Base-by-base conservation (phyloP, 106 monocot species). In the Apostasia shenzhenica region DNA sequence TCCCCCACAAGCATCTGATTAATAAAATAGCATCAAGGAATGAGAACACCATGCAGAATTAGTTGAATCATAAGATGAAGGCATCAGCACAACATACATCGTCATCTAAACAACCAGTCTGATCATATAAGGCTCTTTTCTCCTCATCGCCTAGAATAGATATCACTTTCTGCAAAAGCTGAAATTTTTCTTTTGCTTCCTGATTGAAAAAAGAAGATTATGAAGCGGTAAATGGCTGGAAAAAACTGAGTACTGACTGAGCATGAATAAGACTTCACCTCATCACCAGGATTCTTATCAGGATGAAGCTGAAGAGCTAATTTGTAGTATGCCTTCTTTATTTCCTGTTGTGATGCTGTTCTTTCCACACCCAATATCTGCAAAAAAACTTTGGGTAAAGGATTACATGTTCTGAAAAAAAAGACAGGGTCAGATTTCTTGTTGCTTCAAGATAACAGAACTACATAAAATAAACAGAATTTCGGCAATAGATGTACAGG, bases 161-260 rank as follows among this genome's bases (percentile, higher is more conserved):
- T 68, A 99, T 99, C 54, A 99, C 93, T 70, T 90, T 93, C 78
- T 99, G 99, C 76, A 99, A 72, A 53, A 85, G 63, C 78, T 99
- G 99, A 80, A 99, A 99, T 76, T 99, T 99, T 49, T 90, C 92
- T 47, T 93, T 99, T 57, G 99, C 90, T 75, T 99, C 93, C 99
- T 99, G 67, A 47, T 5, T 2, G 40, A 54, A 54, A 44, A 14
- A 75, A 73, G 6, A n/a, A 14, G 54, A 26, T 61, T 59, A 67
- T 13, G 11, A 48, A 8, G 1, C 48, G 64, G 3, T 49, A 10
- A 40, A 44, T 8, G 8, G 52, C 43, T 4, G 13, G 3, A 45
- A 62, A 62, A 4, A 62, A 62, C 10, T 3, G 45, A 13, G 44
- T 45, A 48, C 48, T 14, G 0, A 48, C 14, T 38, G 8, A 47